phyloP scores from a whole-genome alignment of 345 rosid genomes.

The Linum trigynum region DNA sequence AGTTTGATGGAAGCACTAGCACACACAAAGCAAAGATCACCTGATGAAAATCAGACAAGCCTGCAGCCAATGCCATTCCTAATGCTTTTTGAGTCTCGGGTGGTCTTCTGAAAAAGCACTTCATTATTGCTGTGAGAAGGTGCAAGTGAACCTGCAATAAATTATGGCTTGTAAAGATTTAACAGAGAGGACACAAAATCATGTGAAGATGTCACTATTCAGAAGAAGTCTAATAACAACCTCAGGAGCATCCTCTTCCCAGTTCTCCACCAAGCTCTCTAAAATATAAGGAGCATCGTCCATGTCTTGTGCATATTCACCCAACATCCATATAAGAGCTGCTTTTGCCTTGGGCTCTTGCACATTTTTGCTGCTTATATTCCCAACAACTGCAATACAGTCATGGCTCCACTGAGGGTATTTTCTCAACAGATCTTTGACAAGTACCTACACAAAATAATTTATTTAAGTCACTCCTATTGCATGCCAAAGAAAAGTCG shows the following conservation, averaged over 20 bases:
- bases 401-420: conserved; percentile 99
- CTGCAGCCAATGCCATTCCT: conserved; percentile 80
- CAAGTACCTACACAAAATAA: conserved; percentile 61
- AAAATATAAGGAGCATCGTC: conserved; percentile 87
- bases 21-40: conserved; percentile 19
- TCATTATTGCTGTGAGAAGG: conserved; percentile 91
- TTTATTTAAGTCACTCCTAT: conserved; percentile 10
- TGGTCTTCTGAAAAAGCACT: conserved; percentile 91
- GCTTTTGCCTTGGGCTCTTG: conserved; percentile 97
- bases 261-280: conserved; percentile 74
- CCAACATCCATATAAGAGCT: conserved; percentile 99
- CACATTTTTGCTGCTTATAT: conserved; percentile 82
- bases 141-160: conserved; percentile 78
- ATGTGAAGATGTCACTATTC: conserved; percentile 3
- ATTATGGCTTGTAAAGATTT: background rate
- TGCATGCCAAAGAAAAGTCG: background rate
- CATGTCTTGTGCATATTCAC: conserved; percentile 98
- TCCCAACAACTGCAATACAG: conserved; percentile 98
- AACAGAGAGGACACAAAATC: background rate
- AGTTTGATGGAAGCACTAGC: background rate
- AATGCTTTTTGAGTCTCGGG: conserved; percentile 92
- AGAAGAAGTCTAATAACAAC: conserved; percentile 25
- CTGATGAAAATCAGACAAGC: conserved; percentile 85
- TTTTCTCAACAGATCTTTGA: conserved; percentile 90
- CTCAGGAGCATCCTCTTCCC: conserved; percentile 98